phyloP scores from a whole-genome alignment of 2,329 filamentous ascomycete species.

The Botrytis hyacinthi region DNA sequence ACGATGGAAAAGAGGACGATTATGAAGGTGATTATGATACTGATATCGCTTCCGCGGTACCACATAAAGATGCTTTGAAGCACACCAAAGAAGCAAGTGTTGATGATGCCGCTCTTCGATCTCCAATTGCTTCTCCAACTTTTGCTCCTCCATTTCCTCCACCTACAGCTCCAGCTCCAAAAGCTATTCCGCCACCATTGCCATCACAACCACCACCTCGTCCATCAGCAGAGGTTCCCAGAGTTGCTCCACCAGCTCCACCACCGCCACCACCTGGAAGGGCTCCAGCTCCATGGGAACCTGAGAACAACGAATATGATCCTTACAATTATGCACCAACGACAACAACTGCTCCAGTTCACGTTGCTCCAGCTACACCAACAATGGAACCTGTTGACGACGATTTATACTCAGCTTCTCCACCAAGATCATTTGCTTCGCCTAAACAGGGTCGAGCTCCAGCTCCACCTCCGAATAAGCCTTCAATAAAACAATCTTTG shows the following conservation, averaged over 20 bases:
- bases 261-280: constrained; percentile 46
- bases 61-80: constrained; percentile 89
- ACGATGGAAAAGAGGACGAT: constrained; percentile 80
- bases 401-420: constrained; percentile 39
- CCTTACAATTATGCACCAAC: constrained; percentile 53
- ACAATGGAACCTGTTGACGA: constrained; percentile 32
- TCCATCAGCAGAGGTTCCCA: constrained; percentile 68
- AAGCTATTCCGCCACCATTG: constrained; percentile 62
- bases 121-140: constrained; percentile 43
- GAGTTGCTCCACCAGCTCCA: constrained; percentile 60
- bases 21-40: constrained; percentile 99
- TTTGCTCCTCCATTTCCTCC: constrained; percentile 53
- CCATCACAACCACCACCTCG: constrained; percentile 56
- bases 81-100: constrained; percentile 75
- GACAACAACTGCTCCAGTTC: constrained; percentile 29
- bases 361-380: constrained; percentile 25
- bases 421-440: constrained; percentile 36
- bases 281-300: constrained; percentile 48
- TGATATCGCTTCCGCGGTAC: constrained; percentile 90
- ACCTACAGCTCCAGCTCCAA: constrained; percentile 56
- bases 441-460: constrained; percentile 42
- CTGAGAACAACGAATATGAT: constrained; percentile 71
- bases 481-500: constrained; percentile 56
- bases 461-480: constrained; percentile 45
- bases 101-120: constrained; percentile 61